Conservation (phyloP, 352 stramenopile genomes). For the Phytophthora sansomeana region DNA sequence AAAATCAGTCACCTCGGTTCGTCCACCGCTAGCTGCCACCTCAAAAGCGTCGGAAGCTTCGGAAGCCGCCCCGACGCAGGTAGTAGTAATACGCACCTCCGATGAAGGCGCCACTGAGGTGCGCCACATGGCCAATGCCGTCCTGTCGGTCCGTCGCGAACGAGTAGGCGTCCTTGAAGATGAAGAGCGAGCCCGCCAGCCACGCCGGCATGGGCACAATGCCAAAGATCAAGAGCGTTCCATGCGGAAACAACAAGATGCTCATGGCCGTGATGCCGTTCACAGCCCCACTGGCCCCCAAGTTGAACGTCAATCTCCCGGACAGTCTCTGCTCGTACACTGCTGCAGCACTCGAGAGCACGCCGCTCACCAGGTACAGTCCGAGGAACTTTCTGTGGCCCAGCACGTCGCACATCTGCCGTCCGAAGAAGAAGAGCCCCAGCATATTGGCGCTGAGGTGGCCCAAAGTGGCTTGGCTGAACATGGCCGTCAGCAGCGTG, state of each 20-base stretch:
- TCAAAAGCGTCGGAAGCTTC: constrained; percentile 41
- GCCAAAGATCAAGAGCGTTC: constrained; percentile 79
- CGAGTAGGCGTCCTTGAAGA: constrained; percentile 76
- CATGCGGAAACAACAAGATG: constrained; percentile 74
- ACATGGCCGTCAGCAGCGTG: constrained; percentile 78
- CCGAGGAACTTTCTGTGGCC: constrained; percentile 72
- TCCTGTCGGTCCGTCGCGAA: constrained; percentile 59
- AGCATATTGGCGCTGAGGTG: constrained; percentile 82
- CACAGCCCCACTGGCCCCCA: constrained; percentile 79
- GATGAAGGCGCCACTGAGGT: constrained; percentile 71
- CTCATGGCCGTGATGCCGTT: constrained; percentile 83
- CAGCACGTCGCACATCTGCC: constrained; percentile 73
- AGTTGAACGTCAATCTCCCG: constrained; percentile 54
- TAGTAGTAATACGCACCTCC: constrained; percentile 73
- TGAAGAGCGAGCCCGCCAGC: constrained; percentile 74
- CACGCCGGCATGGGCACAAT: constrained; percentile 81
- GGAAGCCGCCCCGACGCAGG: constrained; percentile 44
- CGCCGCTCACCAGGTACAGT: constrained; percentile 76
- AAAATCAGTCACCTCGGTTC: too few relatives aligned
- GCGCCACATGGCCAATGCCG: constrained; percentile 78
- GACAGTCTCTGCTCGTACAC: constrained; percentile 68
- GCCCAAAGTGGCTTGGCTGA: constrained; percentile 66
- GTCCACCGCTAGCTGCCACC: too few relatives aligned
- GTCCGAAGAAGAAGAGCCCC: constrained; percentile 80
- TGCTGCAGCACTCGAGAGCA: constrained; percentile 66